Percentiles rank a stretch among this genome's conserved stretches.
Evolutionary conservation across 2,329 filamentous ascomycete genomes (phyloP).

Genomic region (Monilinia fructigena): DNA sequence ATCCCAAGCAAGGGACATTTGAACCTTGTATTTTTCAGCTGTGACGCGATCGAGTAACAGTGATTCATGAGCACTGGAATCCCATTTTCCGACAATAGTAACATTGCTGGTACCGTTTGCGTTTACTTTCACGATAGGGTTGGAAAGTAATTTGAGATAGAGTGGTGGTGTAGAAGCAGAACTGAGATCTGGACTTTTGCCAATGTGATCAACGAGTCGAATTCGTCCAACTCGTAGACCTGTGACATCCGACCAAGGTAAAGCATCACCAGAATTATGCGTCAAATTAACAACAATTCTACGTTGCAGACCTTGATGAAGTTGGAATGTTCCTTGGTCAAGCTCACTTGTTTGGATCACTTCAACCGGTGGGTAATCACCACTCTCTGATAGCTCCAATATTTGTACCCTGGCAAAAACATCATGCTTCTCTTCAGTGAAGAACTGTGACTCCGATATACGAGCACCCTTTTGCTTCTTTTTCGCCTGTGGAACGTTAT

Average conservation of each 20-base stretch:
- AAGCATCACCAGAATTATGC: slow-evolving; percentile 81
- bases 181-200: slow-evolving; percentile 79
- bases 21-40: slow-evolving; percentile 87
- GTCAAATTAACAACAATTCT: slow-evolving; percentile 85
- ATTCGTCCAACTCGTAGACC: slow-evolving; percentile 77
- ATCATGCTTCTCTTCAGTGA: slow-evolving; percentile 89
- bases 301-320: slow-evolving; percentile 91
- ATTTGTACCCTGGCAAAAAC: slow-evolving; percentile 85
- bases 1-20: slow-evolving; percentile 84
- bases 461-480: slow-evolving; percentile 56
- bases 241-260: slow-evolving; percentile 85
- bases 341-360: slow-evolving; percentile 82
- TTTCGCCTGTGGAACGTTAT: slow-evolving; percentile 62
- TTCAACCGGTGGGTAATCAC: slow-evolving; percentile 88
- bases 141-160: slow-evolving; percentile 70
- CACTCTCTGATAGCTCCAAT: slow-evolving; percentile 85
- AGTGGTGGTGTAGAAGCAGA: slow-evolving; percentile 67
- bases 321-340: slow-evolving; percentile 87
- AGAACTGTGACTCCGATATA: slow-evolving; percentile 89
- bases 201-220: slow-evolving; percentile 77
- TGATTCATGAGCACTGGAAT: slow-evolving; percentile 88
- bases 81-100: slow-evolving; percentile 89
- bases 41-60: slow-evolving; percentile 92
- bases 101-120: slow-evolving; percentile 87
- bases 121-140: slow-evolving; percentile 78